A percentile compares a stretch with the other conserved stretches of the same genome.
These are phyloP conservation scores for Fraxinus paxiana DNA, from an alignment of 305 asterid genomes.

Conservation along the genomic window DNA sequence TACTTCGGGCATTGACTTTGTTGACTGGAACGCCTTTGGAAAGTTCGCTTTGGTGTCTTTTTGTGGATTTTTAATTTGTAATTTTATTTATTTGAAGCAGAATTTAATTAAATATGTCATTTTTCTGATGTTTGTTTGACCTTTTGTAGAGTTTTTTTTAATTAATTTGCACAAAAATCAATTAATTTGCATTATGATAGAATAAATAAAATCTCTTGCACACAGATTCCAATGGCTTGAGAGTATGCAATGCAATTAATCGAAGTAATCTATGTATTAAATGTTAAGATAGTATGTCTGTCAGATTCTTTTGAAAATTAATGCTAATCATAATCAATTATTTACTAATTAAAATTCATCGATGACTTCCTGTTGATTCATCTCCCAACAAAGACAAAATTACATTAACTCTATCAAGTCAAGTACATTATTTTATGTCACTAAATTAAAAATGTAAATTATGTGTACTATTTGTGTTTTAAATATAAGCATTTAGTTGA, in stretches of 20 bases:
- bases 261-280: constrained; percentile 34
- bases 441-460: neutral
- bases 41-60: constrained; percentile 26
- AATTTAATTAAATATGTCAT: neutral
- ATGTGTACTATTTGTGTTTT: neutral
- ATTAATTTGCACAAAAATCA: neutral
- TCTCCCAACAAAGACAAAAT: neutral
- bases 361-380: neutral
- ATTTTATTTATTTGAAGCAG: neutral
- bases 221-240: constrained; percentile 31
- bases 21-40: constrained; percentile 21
- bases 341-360: neutral
- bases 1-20: constrained; percentile 16
- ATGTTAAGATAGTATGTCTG: constrained; percentile 60
- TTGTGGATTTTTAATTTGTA: neutral
- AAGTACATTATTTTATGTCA: neutral
- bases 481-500: neutral
- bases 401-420: neutral
- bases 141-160: neutral
- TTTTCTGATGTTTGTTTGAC: neutral
- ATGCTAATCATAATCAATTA: constrained; percentile 16
- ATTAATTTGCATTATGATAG: neutral
- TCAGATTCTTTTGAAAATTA: constrained; percentile 43
- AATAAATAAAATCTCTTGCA: neutral
- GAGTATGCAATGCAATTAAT: constrained; percentile 27